A percentile compares a stretch with the other conserved stretches of the same genome.
phyloP scores from a whole-genome alignment of 2,329 filamentous ascomycete genomes.

The Trichoderma semiorbis region DNA sequence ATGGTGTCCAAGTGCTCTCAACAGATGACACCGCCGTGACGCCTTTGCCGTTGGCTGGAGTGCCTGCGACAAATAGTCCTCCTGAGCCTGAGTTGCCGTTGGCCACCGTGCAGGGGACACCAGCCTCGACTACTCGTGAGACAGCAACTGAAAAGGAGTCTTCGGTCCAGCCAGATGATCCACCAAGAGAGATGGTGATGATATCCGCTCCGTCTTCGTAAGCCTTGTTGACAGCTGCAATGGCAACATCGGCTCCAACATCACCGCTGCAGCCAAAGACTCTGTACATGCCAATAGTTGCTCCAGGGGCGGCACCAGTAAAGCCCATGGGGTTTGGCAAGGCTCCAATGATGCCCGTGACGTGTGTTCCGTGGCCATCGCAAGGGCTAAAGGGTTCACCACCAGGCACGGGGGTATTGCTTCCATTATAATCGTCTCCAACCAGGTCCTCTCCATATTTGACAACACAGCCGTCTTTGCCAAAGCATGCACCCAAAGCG shows the following conservation, averaged over 20 bases:
- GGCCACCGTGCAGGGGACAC: constrained; percentile 39
- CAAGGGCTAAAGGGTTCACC: constrained; percentile 36
- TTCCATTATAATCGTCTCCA: constrained; percentile 34
- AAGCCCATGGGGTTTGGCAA: constrained; percentile 34
- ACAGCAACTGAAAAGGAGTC: constrained; percentile 34
- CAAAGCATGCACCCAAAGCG: constrained; percentile 46
- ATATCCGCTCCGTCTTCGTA: constrained; percentile 38
- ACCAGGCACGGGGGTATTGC: constrained; percentile 33
- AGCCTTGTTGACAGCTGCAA: constrained; percentile 38
- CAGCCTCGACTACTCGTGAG: constrained; percentile 40
- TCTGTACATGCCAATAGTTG: constrained; percentile 37
- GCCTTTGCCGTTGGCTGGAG: constrained; percentile 38
- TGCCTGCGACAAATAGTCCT: constrained; percentile 39
- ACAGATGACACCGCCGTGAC: constrained; percentile 44
- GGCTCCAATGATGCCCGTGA: constrained; percentile 45
- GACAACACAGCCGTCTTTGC: constrained; percentile 40
- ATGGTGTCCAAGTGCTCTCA: constrained; percentile 36
- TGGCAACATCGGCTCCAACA: constrained; percentile 35
- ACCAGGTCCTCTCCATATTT: constrained; percentile 42
- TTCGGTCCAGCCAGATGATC: constrained; percentile 29
- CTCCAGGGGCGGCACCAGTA: constrained; percentile 38
- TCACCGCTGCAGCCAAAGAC: constrained; percentile 34
- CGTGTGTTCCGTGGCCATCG: constrained; percentile 43
- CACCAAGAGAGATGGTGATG: constrained; percentile 36
- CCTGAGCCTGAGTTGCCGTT: constrained; percentile 42